Evolutionary conservation across 257 asterid species (phyloP), one percentile per base, ranked within the genome.

Genomic region (Scutellaria galericulata): DNA sequence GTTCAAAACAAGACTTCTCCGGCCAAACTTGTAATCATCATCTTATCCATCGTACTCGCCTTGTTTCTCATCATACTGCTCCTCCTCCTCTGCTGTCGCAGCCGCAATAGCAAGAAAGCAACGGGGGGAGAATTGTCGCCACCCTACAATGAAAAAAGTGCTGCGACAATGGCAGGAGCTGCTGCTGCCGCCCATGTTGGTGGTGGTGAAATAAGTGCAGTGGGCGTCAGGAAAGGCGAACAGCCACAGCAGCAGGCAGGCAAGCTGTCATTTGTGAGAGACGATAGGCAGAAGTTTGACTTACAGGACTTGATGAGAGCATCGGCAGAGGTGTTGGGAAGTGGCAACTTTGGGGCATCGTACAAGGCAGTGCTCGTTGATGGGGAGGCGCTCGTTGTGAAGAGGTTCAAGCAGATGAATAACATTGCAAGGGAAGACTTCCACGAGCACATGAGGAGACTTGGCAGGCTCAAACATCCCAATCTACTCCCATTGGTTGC

Each of bases 371-470:
- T 88, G 11, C 54, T 92, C 46, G 86, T 92, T 81, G 96, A 88
- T 42, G 94, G 94, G 0, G 92, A 87, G 74, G 84, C 89, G 1
- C 79, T 90, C 4, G 98, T 92, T 9, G 98, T 92, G 41, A 92
- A 92, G 79, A 87, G 96, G 75, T 92, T 88, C 73, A 92, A 92
- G 85, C 96, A 88, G 44, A 88, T 90, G 98, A 88, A 81, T 46
- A 78, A 81, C 57, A 82, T 92, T 0, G 90, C 73, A 3, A 86
- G 61, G 73, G 98, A 90, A 60, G 98, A 92, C 46, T 92, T 92
- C 80, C 94, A 90, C 8, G 96, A 92, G 70, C 96, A 92, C 79
- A 92, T 92, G 98, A 92, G 90, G 58, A 84, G 96, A 80, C 61
- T 92, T 3, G 96, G 91, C 9, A 75, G 91, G 58, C 86, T 92